A percentile compares a stretch with the other conserved stretches of the same genome.
Conservation (phyloP, 2,329 filamentous ascomycete genomes). For the Tetracladium maxilliforme region DNA sequence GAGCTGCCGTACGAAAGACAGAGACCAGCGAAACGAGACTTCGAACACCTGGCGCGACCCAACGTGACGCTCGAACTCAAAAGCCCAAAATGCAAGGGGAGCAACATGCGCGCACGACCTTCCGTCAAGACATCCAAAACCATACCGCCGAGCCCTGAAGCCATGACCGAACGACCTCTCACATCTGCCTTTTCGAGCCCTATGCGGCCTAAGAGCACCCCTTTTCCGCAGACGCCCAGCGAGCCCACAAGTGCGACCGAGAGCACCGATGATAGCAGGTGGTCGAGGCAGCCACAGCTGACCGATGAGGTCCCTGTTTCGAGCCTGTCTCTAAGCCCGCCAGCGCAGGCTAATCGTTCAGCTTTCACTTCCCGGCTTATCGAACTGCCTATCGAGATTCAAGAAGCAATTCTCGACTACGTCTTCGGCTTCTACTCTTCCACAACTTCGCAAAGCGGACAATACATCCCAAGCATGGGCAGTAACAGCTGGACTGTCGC, state of each 20-base stretch:
- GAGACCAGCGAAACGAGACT: no score
- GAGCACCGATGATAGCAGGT: not conserved
- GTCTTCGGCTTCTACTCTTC: slow-evolving; percentile 56
- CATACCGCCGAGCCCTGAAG: no score
- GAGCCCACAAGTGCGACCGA: not conserved
- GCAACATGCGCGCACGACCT: no score
- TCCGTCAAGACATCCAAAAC: not conserved
- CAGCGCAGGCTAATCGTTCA: slow-evolving; percentile 3
- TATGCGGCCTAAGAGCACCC: slow-evolving; percentile 14
- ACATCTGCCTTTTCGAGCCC: slow-evolving; percentile 6
- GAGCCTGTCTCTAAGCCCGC: slow-evolving; percentile 3
- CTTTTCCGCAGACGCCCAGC: slow-evolving; percentile 10
- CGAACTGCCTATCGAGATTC: slow-evolving; percentile 58
- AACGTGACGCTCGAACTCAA: no score
- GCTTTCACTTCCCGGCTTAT: slow-evolving; percentile 14
- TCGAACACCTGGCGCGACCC: no score
- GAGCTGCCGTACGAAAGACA: no score
- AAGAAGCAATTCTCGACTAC: slow-evolving; percentile 57
- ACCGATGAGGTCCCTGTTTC: not conserved
- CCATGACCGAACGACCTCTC: no score
- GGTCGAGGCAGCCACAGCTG: not conserved
- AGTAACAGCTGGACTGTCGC: slow-evolving; percentile 34
- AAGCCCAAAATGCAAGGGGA: no score
- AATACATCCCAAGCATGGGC: slow-evolving; percentile 33
- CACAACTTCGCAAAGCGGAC: slow-evolving; percentile 41